Evolutionary conservation across 441 rosid genomes (phyloP).

Genomic region (Macaranga tanarius): DNA sequence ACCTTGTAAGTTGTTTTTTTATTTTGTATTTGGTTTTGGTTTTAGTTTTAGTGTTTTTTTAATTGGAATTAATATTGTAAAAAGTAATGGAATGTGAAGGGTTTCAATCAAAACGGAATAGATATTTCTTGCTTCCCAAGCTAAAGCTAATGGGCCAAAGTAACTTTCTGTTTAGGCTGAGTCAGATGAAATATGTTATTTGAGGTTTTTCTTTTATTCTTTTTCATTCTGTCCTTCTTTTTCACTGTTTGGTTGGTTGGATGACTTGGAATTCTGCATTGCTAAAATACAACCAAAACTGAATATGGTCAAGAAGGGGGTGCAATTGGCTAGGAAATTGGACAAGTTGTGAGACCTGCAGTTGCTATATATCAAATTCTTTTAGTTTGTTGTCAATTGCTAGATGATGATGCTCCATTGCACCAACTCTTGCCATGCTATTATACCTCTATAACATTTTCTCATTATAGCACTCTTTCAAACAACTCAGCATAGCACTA

Average conservation of each 20-base stretch:
- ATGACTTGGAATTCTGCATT: neutral
- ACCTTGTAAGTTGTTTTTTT: neutral
- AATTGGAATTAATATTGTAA: too few relatives aligned
- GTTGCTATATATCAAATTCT: neutral
- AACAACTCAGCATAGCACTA: too few relatives aligned
- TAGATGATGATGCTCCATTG: too few relatives aligned
- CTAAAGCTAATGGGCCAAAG: neutral
- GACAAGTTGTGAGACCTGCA: neutral
- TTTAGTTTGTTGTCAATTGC: neutral
- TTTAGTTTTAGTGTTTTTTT: too few relatives aligned
- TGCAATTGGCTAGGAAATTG: neutral
- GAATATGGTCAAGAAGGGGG: neutral
- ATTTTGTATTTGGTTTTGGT: too few relatives aligned
- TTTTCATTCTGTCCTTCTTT: neutral
- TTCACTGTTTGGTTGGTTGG: neutral
- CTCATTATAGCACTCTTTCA: too few relatives aligned
- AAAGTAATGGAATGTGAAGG: neutral
- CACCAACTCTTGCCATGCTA: too few relatives aligned
- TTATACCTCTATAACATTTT: too few relatives aligned
- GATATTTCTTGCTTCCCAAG: conserved; percentile 8
- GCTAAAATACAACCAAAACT: neutral
- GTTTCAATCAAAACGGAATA: neutral
- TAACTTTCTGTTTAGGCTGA: neutral
- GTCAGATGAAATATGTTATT: neutral
- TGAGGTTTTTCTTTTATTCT: neutral